These are phyloP conservation scores for Raphanus hybrid DNA, from an alignment of 441 rosid species.

Conservation along the genomic window DNA sequence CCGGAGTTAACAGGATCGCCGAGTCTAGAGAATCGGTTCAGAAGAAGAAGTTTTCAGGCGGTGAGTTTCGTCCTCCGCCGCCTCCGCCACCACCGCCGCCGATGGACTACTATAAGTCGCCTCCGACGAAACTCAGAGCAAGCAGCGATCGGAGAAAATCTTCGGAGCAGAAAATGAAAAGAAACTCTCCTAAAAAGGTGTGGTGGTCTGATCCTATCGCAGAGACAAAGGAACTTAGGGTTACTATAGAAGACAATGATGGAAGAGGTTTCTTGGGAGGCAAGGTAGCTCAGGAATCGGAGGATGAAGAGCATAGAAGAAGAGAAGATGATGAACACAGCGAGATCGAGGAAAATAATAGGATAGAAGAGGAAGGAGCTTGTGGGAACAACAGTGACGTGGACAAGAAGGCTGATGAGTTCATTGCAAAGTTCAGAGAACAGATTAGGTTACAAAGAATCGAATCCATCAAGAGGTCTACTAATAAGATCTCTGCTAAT, in stretches of 20 bases:
- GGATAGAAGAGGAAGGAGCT: slow-evolving; percentile 31
- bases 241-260: slow-evolving; percentile 41
- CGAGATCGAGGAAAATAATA: slow-evolving; percentile 18
- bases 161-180: slow-evolving; percentile 27
- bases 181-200: slow-evolving; percentile 32
- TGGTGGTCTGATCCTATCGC: slow-evolving; percentile 43
- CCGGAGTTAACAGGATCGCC: slow-evolving; percentile 11
- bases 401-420: slow-evolving; percentile 91
- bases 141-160: slow-evolving; percentile 39
- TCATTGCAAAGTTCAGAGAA: slow-evolving; percentile 96
- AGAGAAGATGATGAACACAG: slow-evolving; percentile 19
- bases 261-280: slow-evolving; percentile 19
- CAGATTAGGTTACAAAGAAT: slow-evolving; percentile 96
- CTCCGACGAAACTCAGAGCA: slow-evolving; percentile 41
- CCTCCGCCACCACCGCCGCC: slow-evolving; percentile 47
- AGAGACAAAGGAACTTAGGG: slow-evolving; percentile 33
- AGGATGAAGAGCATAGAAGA: slow-evolving; percentile 38
- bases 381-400: slow-evolving; percentile 59
- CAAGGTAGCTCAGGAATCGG: slow-evolving; percentile 47
- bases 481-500: slow-evolving; percentile 52
- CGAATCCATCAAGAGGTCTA: slow-evolving; percentile 81
- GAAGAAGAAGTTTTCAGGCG: slow-evolving; percentile 27
- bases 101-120: slow-evolving; percentile 33
- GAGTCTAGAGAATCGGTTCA: slow-evolving; percentile 34
- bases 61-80: slow-evolving; percentile 40